phyloP scores from a whole-genome alignment of 495 filamentous ascomycete species.

The Podospora anserina region DNA sequence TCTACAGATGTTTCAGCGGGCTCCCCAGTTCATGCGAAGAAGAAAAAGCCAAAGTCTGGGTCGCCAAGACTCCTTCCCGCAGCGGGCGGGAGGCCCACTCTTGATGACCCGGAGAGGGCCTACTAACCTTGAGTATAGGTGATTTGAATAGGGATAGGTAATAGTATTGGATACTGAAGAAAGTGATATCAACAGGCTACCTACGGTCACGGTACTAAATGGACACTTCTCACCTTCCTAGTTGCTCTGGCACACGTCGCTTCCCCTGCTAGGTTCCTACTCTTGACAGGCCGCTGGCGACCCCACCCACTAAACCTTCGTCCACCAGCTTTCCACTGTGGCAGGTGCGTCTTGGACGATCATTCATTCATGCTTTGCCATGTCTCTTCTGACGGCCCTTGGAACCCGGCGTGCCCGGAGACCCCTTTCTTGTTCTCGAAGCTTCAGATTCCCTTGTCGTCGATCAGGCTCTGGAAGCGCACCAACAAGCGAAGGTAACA shows the following conservation, averaged over 20 bases:
- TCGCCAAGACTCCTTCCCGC: conserved; percentile 2
- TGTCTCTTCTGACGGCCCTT: background rate
- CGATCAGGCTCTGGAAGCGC: background rate
- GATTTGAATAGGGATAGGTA: no score
- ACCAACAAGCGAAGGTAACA: background rate
- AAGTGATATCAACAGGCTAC: no score
- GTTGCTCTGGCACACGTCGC: no score
- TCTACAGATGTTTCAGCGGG: background rate
- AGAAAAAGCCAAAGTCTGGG: background rate
- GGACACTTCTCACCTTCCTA: no score
- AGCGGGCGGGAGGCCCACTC: background rate
- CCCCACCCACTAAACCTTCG: no score
- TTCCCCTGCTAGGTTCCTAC: no score
- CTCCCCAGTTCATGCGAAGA: conserved; percentile 1
- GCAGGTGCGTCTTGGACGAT: background rate
- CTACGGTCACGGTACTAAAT: no score
- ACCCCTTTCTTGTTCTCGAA: background rate
- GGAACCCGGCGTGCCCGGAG: background rate
- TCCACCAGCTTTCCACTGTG: no score
- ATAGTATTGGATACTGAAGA: no score
- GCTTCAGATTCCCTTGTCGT: background rate
- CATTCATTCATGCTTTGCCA: background rate
- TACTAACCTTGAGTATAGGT: background rate
- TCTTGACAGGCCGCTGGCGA: no score
- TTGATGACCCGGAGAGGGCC: background rate